Percentiles rank a stretch among this genome's conserved stretches.
Evolutionary conservation across 768 basidiomycete species (phyloP).

Genomic region (Mycena kentingensis): DNA sequence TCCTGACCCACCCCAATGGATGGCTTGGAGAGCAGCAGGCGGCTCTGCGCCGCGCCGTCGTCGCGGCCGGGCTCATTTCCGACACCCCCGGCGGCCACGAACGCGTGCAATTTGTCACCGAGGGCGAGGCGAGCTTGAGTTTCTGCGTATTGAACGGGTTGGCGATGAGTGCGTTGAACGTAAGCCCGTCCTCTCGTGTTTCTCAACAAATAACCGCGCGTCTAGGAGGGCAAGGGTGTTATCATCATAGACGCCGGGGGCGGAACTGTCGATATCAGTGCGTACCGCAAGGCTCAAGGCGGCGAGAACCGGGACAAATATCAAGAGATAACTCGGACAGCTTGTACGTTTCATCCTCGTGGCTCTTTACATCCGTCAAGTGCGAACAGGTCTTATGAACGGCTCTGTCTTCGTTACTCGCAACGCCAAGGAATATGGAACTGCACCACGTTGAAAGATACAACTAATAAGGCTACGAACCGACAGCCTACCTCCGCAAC

Average conservation of each 20-base stretch:
- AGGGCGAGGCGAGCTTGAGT: slow-evolving; percentile 58
- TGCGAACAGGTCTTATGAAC: slow-evolving; percentile 44
- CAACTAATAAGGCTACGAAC: not conserved
- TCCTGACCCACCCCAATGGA: slow-evolving; percentile 59
- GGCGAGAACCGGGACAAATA: slow-evolving; percentile 34
- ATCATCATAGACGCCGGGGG: slow-evolving; percentile 57
- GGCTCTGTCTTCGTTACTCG: slow-evolving; percentile 56
- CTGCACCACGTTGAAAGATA: not conserved
- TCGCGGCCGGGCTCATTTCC: slow-evolving; percentile 46
- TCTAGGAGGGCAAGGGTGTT: slow-evolving; percentile 35
- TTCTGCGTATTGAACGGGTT: slow-evolving; percentile 48
- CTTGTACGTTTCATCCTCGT: slow-evolving; percentile 37
- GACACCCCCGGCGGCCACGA: slow-evolving; percentile 35
- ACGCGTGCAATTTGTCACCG: slow-evolving; percentile 52
- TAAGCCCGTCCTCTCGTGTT: slow-evolving; percentile 5
- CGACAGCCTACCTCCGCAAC: slow-evolving; percentile 19
- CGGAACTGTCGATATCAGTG: slow-evolving; percentile 62
- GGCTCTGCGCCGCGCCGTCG: slow-evolving; percentile 49
- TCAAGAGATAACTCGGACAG: slow-evolving; percentile 51
- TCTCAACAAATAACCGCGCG: slow-evolving; percentile 20
- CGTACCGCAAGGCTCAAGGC: slow-evolving; percentile 43
- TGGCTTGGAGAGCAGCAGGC: slow-evolving; percentile 58
- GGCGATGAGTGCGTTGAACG: slow-evolving; percentile 30
- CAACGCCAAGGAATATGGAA: slow-evolving; percentile 40
- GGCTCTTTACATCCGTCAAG: not conserved